Base-by-base conservation (phyloP, 495 filamentous ascomycete genomes). In the Lepraria neglecta region DNA sequence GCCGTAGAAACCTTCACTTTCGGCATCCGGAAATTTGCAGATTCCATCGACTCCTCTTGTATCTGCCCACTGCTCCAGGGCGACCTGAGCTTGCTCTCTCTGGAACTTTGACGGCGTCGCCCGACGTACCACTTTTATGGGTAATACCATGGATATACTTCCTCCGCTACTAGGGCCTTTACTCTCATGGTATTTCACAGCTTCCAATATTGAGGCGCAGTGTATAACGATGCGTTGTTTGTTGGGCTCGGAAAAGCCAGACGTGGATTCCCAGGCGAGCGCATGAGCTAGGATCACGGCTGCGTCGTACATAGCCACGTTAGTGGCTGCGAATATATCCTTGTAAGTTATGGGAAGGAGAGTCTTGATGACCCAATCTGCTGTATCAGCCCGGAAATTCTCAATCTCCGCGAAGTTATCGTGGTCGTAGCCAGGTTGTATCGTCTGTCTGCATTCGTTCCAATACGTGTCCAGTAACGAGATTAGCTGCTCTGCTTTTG, bases 41-140 rank as follows among this genome's bases (percentile, higher is more conserved):
- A 59, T 59, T 19, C 57, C 57, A 35, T 59, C 57, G 4, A 59
- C 44, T 4, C 57, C 57, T 50, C 57, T 46, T 31, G 1, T 38
- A 27, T 48, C n/a, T 21, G 21, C 57, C 57, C 44, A 59, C n/a
- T 24, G 19, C 17, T 14, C 44, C 15, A 59, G 38, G 31, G 46
- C 27, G 28, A 47, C 4, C 7, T 48, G 30, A 21, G 21, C 19
- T 24, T 24, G 21, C 30, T 30, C 24, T 48, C 28, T 50, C 15
- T 59, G 57, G 11, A 31, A 3, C 27, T 46, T 27, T 3, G 57
- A 48, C 19, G 57, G 57, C 28, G 57, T 35, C 2, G 38, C 15
- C 10, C 33, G 57, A 11, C 28, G 19, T 9, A 59, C n/a, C 2
- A 48, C 11, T 21, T 59, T 59, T 27, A 59, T 10, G 17, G 57